Base-by-base conservation (phyloP, 768 basidiomycete species). In the Calocera viscosa region DNA sequence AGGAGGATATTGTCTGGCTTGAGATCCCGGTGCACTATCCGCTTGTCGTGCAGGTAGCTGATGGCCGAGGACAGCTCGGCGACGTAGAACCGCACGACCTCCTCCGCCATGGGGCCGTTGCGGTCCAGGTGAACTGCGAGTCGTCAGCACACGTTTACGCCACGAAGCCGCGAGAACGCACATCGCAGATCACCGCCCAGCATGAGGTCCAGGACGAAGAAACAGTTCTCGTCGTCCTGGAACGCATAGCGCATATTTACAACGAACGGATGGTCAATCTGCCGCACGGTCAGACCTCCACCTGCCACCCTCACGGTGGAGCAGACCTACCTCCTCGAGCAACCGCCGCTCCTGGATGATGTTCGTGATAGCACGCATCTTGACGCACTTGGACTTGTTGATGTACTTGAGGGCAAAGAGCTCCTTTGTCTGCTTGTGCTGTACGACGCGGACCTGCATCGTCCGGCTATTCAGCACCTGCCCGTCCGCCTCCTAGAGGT, bases 181-280 rank as follows among this genome's bases (percentile, higher is more conserved):
- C 93, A 97, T 70, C 94, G 84, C 65, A 97, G 81, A 77, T 97
- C 94, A 19, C 94, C 94, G 17, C 94, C 94, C 3, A 97, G 82
- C 94, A 97, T 97, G 68, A 98, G 83, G 79, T 98, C 95, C 69
- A 98, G 77, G 22, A 98, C 95, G 73, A 97, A 97, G 81, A 98
- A 98, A 72, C 95, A 95, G 74, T 98, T 95, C 73, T 97, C 94
- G 73, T 97, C 94, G 73, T 97, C 94, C 75, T 97, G 94, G 76
- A 97, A 97, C 22, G 94, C 94, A 75, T 97, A 96, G 39, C 94
- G 86, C 75, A 97, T 73, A 76, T 96, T 96, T 75, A 95, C 94
- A 67, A 97, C 86, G 74, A 88, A 97, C 0, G 94, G 89, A 73
- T 96, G 94, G 78, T 97, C 94, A 72, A 97, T 87, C 93, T 96